Conservation (phyloP, 2,329 filamentous ascomycete species). For the Penicillium sp. region DNA sequence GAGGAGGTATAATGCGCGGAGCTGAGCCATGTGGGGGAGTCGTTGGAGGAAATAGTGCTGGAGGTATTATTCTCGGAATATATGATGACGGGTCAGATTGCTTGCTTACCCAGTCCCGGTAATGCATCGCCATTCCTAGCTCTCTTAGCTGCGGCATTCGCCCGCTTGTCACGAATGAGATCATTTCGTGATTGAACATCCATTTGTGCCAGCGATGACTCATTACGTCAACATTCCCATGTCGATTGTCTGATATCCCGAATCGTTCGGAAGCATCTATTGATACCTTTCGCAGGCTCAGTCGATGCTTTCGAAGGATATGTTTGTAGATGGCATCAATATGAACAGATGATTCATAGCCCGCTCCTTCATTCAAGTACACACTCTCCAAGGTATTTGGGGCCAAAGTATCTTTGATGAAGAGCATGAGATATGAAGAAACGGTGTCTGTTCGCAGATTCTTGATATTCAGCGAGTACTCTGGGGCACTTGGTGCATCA, state of each 20-base stretch:
- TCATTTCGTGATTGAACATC: slow-evolving; percentile 66
- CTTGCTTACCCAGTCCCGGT: slow-evolving; percentile 70
- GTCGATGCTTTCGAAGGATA: slow-evolving; percentile 66
- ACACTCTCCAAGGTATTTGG: slow-evolving; percentile 78
- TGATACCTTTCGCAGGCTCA: slow-evolving; percentile 69
- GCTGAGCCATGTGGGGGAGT: slow-evolving; percentile 66
- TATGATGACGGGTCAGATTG: neutral
- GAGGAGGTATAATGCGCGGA: slow-evolving; percentile 69
- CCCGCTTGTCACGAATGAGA: slow-evolving; percentile 73
- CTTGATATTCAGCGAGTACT: slow-evolving; percentile 66
- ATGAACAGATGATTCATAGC: slow-evolving; percentile 57
- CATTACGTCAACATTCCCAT: slow-evolving; percentile 36
- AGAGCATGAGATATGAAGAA: slow-evolving; percentile 66
- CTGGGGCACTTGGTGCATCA: slow-evolving; percentile 22
- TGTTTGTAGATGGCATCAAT: slow-evolving; percentile 70
- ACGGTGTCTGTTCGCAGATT: slow-evolving; percentile 73
- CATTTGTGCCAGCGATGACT: slow-evolving; percentile 63
- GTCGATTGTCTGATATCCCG: slow-evolving; percentile 11
- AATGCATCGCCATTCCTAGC: slow-evolving; percentile 69
- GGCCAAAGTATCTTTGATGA: slow-evolving; percentile 72
- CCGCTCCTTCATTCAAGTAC: slow-evolving; percentile 67
- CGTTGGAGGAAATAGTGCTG: slow-evolving; percentile 77
- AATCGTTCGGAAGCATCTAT: slow-evolving; percentile 66
- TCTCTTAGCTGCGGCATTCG: slow-evolving; percentile 71
- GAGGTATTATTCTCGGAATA: slow-evolving; percentile 18